These are phyloP conservation scores for Phytophthora hybrid DNA, from an alignment of 352 stramenopile genomes.

Conservation along the genomic window DNA sequence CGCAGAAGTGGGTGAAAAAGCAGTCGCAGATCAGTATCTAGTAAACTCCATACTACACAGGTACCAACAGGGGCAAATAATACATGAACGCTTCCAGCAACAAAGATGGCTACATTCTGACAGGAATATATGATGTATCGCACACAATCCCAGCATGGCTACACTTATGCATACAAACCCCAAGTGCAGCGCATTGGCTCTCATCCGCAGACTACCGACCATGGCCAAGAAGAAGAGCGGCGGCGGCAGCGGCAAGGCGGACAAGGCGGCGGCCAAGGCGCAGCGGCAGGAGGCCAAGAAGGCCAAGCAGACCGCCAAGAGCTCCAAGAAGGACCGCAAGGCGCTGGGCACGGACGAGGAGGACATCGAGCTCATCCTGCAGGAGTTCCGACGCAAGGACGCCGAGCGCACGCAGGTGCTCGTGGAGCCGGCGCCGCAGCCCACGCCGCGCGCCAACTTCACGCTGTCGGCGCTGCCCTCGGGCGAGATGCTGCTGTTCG, in stretches of 20 bases:
- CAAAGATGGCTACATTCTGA: neutral
- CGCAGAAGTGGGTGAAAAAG: neutral
- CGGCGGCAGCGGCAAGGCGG: slow-evolving; percentile 38
- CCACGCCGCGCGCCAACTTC: slow-evolving; percentile 81
- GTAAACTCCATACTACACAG: neutral
- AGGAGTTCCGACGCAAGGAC: slow-evolving; percentile 86
- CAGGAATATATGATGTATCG: neutral
- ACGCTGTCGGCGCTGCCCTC: slow-evolving; percentile 74
- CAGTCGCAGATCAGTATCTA: neutral
- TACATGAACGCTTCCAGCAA: neutral
- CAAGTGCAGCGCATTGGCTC: neutral
- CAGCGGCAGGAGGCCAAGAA: slow-evolving; percentile 86
- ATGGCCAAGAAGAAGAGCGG: slow-evolving; percentile 82
- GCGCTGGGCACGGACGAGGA: slow-evolving; percentile 78
- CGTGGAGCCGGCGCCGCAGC: slow-evolving; percentile 61
- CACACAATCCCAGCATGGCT: neutral
- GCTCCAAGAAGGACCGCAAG: slow-evolving; percentile 85
- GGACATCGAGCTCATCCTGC: slow-evolving; percentile 83
- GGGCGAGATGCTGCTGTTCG: slow-evolving; percentile 94
- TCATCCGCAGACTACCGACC: neutral
- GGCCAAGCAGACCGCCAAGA: slow-evolving; percentile 80
- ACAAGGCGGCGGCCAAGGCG: slow-evolving; percentile 78
- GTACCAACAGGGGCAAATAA: no score
- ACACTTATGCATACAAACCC: neutral
- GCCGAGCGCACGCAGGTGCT: slow-evolving; percentile 71